phyloP scores from a whole-genome alignment of 768 basidiomycete species.

The Trametes meyenii region DNA sequence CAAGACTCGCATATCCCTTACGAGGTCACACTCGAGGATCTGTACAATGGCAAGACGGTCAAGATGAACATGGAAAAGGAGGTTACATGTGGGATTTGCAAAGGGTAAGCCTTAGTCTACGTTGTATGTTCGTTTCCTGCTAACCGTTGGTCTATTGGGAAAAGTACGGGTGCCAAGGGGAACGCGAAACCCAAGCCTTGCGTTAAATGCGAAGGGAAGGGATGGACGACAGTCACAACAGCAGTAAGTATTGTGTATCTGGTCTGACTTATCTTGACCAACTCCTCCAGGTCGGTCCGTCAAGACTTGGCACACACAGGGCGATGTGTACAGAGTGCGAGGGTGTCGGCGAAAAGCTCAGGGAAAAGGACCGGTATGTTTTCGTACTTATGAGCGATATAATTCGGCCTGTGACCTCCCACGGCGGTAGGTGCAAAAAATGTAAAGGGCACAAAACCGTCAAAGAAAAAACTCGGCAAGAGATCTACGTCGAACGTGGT shows the following conservation, averaged over 20 bases:
- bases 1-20: conserved; percentile 78
- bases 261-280: conserved; percentile 2
- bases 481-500: conserved; percentile 85
- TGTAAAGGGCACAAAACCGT: conserved; percentile 87
- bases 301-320: conserved; percentile 53
- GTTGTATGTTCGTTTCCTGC: conserved; percentile 4
- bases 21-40: conserved; percentile 87
- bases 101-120: conserved; percentile 56
- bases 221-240: conserved; percentile 64
- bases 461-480: conserved; percentile 87
- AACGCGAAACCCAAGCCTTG: conserved; percentile 87
- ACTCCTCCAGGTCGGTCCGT: conserved; percentile 44
- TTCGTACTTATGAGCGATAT: not conserved
- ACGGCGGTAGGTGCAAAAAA: conserved; percentile 78
- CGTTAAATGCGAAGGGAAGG: conserved; percentile 80
- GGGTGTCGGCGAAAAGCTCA: conserved; percentile 69
- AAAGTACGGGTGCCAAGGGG: conserved; percentile 70
- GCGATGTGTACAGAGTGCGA: conserved; percentile 69
- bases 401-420: conserved; percentile 14
- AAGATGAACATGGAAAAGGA: conserved; percentile 91
- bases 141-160: not conserved
- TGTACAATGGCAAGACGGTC: conserved; percentile 89
- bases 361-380: conserved; percentile 80
- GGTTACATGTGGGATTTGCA: conserved; percentile 74
- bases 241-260: conserved; percentile 40